Percentiles rank a stretch among this genome's conserved stretches.
Conservation (phyloP, 2,329 filamentous ascomycete species). For the Hypoxylon sp. region DNA sequence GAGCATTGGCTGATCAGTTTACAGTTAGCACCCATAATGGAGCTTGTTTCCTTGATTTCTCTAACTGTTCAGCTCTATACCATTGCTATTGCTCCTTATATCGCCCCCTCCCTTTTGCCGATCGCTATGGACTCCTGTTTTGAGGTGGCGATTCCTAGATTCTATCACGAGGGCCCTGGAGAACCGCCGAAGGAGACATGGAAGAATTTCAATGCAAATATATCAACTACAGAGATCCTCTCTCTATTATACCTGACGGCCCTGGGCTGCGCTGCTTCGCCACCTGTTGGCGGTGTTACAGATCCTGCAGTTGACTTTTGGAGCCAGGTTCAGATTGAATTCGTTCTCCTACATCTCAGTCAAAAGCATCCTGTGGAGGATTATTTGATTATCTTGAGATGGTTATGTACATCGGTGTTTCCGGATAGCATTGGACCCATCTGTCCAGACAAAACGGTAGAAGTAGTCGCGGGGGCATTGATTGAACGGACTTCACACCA, state of each 20-base stretch:
- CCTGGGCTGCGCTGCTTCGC: constrained; percentile 68
- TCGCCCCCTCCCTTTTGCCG: constrained; percentile 71
- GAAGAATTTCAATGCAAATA: constrained; percentile 65
- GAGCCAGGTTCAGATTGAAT: constrained; percentile 75
- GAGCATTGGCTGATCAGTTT: constrained; percentile 21
- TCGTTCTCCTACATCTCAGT: constrained; percentile 76
- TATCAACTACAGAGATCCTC: constrained; percentile 75
- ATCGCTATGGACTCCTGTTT: constrained; percentile 72
- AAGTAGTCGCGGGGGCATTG: constrained; percentile 62
- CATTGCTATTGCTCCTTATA: constrained; percentile 68
- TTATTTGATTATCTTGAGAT: constrained; percentile 73
- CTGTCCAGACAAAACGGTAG: constrained; percentile 59
- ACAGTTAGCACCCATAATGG: constrained; percentile 73
- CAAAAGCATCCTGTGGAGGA: constrained; percentile 75
- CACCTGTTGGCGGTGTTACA: constrained; percentile 45
- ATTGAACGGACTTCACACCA: constrained; percentile 75
- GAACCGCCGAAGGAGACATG: constrained; percentile 62
- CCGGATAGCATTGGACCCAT: constrained; percentile 77
- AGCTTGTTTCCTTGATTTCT: constrained; percentile 75
- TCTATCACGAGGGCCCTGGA: constrained; percentile 63
- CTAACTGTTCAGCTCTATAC: constrained; percentile 76
- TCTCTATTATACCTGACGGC: constrained; percentile 75
- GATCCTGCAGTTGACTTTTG: constrained; percentile 70
- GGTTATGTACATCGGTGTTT: constrained; percentile 77
- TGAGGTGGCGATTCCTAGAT: constrained; percentile 70